A percentile compares a stretch with the other conserved stretches of the same genome.
Evolutionary conservation across 192 early-diverging fungal species (phyloP).

Genomic region (Coemansia sp.): DNA sequence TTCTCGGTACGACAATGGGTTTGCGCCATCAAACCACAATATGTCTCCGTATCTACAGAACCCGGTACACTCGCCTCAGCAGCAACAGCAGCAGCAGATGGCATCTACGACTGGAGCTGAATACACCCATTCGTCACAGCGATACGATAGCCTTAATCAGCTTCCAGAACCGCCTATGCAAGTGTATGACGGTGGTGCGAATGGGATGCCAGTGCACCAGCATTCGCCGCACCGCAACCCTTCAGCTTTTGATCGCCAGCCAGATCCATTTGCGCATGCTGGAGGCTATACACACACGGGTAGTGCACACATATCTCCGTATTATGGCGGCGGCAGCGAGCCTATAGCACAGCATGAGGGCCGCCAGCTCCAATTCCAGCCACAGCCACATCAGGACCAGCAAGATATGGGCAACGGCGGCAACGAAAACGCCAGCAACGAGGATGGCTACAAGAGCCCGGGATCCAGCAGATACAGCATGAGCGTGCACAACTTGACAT

Average conservation of each 20-base stretch:
- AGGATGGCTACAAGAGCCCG: slow-evolving; percentile 15
- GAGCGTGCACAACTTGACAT: slow-evolving; percentile 49
- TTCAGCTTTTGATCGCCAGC: background rate
- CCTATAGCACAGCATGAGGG: background rate
- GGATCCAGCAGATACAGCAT: slow-evolving; percentile 43
- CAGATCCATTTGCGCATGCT: background rate
- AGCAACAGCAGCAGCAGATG: background rate
- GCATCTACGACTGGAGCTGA: slow-evolving; percentile 4
- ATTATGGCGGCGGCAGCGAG: background rate
- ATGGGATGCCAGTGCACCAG: background rate
- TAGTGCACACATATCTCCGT: background rate
- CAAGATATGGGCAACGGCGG: slow-evolving; percentile 10
- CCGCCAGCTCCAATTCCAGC: background rate
- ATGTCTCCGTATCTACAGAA: slow-evolving; percentile 9
- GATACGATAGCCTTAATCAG: background rate
- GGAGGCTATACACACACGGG: background rate
- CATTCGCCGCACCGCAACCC: background rate
- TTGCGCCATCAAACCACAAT: background rate
- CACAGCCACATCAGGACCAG: slow-evolving; percentile 8
- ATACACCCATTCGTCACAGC: background rate
- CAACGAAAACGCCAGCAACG: background rate
- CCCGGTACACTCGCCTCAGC: background rate
- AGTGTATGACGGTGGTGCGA: background rate
- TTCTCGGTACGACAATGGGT: slow-evolving; percentile 1
- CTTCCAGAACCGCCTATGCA: background rate